Percentiles rank a stretch among this genome's conserved stretches.
phyloP scores from a whole-genome alignment of 352 stramenopile species.

The Aphanomyces euteiches region DNA sequence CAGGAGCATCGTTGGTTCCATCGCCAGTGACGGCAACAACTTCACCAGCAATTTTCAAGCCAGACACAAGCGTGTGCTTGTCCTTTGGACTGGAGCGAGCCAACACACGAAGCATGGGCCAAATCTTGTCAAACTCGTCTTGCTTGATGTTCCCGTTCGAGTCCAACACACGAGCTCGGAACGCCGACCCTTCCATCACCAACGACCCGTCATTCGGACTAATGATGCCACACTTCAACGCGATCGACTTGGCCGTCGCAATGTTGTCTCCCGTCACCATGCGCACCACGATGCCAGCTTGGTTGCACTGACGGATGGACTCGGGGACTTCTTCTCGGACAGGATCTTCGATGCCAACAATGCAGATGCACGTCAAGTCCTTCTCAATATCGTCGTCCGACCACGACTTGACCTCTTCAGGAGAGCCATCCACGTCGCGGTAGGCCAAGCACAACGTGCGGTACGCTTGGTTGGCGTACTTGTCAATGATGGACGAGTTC shows the following conservation, averaged over 20 bases:
- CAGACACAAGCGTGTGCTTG: slow-evolving; percentile 87
- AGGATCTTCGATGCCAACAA: slow-evolving; percentile 93
- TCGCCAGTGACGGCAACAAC: slow-evolving; percentile 93
- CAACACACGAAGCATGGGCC: slow-evolving; percentile 81
- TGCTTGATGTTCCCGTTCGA: slow-evolving; percentile 51
- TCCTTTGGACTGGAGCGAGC: slow-evolving; percentile 88
- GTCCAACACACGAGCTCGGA: slow-evolving; percentile 49
- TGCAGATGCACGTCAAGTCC: slow-evolving; percentile 47
- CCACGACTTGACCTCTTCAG: slow-evolving; percentile 29
- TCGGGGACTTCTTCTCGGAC: slow-evolving; percentile 85
- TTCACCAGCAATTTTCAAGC: no score
- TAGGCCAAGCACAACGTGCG: slow-evolving; percentile 75
- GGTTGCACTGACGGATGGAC: slow-evolving; percentile 87
- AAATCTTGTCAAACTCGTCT: slow-evolving; percentile 74
- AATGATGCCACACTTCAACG: slow-evolving; percentile 83
- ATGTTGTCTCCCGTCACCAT: slow-evolving; percentile 92
- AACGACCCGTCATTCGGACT: slow-evolving; percentile 37
- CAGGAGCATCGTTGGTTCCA: slow-evolving; percentile 91
- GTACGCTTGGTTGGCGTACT: slow-evolving; percentile 58
- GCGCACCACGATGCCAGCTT: slow-evolving; percentile 86
- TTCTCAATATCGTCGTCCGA: slow-evolving; percentile 38
- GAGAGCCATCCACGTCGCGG: slow-evolving; percentile 34
- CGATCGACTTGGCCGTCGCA: slow-evolving; percentile 87
- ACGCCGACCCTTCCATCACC: slow-evolving; percentile 51
- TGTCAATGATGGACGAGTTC: slow-evolving; percentile 9